A percentile compares a stretch with the other conserved stretches of the same genome.
Evolutionary conservation across 2,329 filamentous ascomycete genomes (phyloP).

Genomic region (Epichloe glyceriae): DNA sequence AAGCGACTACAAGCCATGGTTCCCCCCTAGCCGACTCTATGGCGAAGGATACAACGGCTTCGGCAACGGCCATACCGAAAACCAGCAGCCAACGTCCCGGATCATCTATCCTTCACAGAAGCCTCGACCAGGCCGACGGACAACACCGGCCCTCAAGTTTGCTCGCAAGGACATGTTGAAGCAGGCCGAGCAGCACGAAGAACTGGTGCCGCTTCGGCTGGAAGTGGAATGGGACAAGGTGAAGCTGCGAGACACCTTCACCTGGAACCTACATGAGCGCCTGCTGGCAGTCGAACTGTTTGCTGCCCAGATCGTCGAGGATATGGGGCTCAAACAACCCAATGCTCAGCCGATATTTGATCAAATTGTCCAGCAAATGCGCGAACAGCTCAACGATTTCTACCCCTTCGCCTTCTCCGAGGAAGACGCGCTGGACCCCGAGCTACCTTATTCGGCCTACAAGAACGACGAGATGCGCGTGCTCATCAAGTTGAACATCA

Average conservation of each 20-base stretch:
- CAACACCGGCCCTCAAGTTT: slow-evolving; percentile 59
- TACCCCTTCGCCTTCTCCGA: slow-evolving; percentile 85
- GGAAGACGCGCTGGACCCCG: slow-evolving; percentile 80
- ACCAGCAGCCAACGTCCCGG: slow-evolving; percentile 44
- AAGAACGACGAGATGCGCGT: slow-evolving; percentile 99
- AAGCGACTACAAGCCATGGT: slow-evolving; percentile 40
- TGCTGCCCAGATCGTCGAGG: slow-evolving; percentile 79
- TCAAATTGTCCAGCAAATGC: slow-evolving; percentile 54
- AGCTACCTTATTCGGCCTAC: slow-evolving; percentile 82
- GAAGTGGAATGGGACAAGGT: slow-evolving; percentile 95
- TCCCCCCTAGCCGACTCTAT: slow-evolving; percentile 45
- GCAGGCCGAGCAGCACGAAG: slow-evolving; percentile 83
- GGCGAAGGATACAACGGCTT: slow-evolving; percentile 76
- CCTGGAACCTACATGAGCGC: slow-evolving; percentile 94
- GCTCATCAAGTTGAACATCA: slow-evolving; percentile 91
- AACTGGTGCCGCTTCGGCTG: slow-evolving; percentile 78
- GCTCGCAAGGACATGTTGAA: slow-evolving; percentile 67
- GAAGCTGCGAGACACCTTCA: slow-evolving; percentile 92
- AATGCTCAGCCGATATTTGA: slow-evolving; percentile 50
- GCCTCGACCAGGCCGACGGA: slow-evolving; percentile 62
- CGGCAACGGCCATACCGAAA: slow-evolving; percentile 75
- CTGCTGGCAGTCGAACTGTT: slow-evolving; percentile 70
- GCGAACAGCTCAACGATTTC: slow-evolving; percentile 84
- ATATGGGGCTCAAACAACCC: slow-evolving; percentile 68
- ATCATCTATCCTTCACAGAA: slow-evolving; percentile 72